Conservation (phyloP, 495 filamentous ascomycete species). For the Symbiotaphrina buchneri region DNA sequence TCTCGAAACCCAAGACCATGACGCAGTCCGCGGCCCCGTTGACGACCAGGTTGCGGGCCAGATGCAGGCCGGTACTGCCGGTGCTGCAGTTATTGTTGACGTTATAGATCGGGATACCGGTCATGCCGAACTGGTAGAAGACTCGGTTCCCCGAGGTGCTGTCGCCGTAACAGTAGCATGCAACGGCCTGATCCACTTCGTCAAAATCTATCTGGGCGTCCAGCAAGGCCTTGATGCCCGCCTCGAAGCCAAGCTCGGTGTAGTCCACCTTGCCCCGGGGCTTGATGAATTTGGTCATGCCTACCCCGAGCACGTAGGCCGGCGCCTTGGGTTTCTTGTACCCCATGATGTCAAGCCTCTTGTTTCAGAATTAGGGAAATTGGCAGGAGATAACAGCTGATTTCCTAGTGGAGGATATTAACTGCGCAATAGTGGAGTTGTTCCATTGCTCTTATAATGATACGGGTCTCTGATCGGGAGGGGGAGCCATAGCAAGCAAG, state of each 20-base stretch:
- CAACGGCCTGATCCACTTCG: constrained; percentile 87
- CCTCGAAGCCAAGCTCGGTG: constrained; percentile 81
- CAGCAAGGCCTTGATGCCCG: constrained; percentile 84
- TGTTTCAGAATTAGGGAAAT: too few species aligned
- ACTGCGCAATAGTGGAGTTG: too few species aligned
- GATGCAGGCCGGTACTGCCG: constrained; percentile 65
- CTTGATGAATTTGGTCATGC: constrained; percentile 99
- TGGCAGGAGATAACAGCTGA: too few species aligned
- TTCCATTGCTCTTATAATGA: too few species aligned
- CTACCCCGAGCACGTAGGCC: constrained; percentile 85
- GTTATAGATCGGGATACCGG: constrained; percentile 84
- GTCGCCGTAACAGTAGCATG: constrained; percentile 95
- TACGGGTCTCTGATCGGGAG: too few species aligned
- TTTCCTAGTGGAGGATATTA: too few species aligned
- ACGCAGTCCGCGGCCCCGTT: constrained; percentile 67
- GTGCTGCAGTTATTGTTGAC: constrained; percentile 98
- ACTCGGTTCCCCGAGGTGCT: constrained; percentile 88
- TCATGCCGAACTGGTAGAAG: constrained; percentile 98
- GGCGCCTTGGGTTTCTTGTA: constrained; percentile 26
- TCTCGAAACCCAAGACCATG: constrained; percentile 88
- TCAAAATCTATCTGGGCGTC: constrained; percentile 94
- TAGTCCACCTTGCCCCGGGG: constrained; percentile 81
- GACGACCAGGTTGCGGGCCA: constrained; percentile 63
- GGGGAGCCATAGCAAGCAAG: too few species aligned
- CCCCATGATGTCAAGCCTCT: constrained; percentile 18